Evolutionary conservation across 2,329 filamentous ascomycete species (phyloP).

Genomic region (Dactylellina leptospora): DNA sequence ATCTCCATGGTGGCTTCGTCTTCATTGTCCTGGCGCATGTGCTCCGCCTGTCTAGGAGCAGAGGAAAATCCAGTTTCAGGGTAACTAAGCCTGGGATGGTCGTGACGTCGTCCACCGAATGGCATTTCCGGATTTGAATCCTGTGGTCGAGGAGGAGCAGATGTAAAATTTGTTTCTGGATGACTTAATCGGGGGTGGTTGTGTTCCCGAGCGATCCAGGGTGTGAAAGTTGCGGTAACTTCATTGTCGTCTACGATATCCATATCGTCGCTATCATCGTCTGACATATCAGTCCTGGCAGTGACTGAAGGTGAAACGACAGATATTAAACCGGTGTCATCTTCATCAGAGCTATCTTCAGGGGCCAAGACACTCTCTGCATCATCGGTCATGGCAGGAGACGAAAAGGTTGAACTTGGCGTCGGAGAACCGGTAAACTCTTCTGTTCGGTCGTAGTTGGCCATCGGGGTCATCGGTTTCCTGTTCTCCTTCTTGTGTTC

Average conservation of each 20-base stretch:
- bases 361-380: constrained; percentile 44
- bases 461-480: constrained; percentile 48
- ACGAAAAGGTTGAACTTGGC: constrained; percentile 48
- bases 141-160: constrained; percentile 36
- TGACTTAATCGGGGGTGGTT: constrained; percentile 50
- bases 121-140: constrained; percentile 51
- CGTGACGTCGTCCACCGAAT: constrained; percentile 42
- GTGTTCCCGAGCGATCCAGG: constrained; percentile 48
- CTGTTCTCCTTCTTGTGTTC: constrained; percentile 69
- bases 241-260: constrained; percentile 49
- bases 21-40: constrained; percentile 60
- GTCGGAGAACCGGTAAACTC: constrained; percentile 50
- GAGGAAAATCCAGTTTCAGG: constrained; percentile 50
- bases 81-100: constrained; percentile 47
- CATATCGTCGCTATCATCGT: constrained; percentile 51
- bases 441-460: constrained; percentile 33
- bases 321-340: constrained; percentile 54
- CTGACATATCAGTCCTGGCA: constrained; percentile 36
- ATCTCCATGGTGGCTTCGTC: constrained; percentile 65
- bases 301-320: constrained; percentile 50
- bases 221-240: constrained; percentile 51
- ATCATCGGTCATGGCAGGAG: constrained; percentile 50
- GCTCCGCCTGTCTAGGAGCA: constrained; percentile 23
- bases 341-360: constrained; percentile 51
- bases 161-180: constrained; percentile 51